These are phyloP conservation scores for Panicum hallii DNA, from an alignment of 202 grass and related monocot genomes.

Conservation along the genomic window DNA sequence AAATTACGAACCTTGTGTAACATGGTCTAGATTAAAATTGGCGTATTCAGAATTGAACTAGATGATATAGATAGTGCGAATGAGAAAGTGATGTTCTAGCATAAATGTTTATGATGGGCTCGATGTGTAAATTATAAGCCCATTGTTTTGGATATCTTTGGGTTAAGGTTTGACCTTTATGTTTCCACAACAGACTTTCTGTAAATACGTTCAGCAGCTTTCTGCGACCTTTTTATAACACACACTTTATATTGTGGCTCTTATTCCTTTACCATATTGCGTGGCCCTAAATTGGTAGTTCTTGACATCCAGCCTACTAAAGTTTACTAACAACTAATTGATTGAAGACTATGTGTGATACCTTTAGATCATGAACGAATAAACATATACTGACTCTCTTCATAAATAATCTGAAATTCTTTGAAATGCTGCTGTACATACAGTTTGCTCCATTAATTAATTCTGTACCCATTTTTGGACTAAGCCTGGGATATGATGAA, in stretches of 20 bases:
- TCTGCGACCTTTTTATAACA: not conserved
- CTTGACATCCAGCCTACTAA: conserved; percentile 19
- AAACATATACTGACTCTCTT: conserved; percentile 11
- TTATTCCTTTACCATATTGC: conserved; percentile 15
- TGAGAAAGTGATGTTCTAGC: conserved; percentile 8
- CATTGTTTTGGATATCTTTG: conserved; percentile 5
- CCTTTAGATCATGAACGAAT: conserved; percentile 19
- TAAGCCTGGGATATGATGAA: not conserved
- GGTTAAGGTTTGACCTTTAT: conserved; percentile 9
- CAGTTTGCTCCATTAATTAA: not conserved
- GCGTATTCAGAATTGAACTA: not conserved
- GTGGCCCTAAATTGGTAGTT: conserved; percentile 13
- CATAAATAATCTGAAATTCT: conserved; percentile 11
- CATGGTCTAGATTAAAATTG: conserved; percentile 6
- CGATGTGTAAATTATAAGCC: not conserved
- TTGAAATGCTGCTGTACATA: conserved; percentile 13
- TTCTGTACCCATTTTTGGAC: not conserved
- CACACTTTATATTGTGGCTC: conserved; percentile 14
- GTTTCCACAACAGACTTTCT: not conserved
- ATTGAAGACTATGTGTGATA: conserved; percentile 7
- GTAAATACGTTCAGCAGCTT: not conserved
- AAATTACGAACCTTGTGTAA: conserved; percentile 3
- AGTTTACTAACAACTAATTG: conserved; percentile 31
- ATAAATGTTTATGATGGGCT: not conserved
- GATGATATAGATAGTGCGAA: not conserved